Base-by-base conservation (phyloP, 352 stramenopile genomes). In the Phytophthora capsici region DNA sequence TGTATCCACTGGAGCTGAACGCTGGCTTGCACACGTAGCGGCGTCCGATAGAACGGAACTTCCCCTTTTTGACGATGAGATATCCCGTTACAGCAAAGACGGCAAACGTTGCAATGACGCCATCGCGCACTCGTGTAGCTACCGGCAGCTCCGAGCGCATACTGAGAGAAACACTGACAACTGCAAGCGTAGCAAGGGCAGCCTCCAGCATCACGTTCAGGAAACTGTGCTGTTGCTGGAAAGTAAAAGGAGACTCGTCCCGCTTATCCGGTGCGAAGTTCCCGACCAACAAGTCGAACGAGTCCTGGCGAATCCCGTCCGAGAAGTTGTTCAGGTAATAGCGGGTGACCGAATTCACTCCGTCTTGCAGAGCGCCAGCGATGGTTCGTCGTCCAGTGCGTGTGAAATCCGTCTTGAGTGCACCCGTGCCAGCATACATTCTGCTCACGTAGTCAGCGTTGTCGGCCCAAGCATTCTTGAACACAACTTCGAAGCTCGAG, bases 291-390 rank as follows among this genome's bases (percentile, higher is more conserved):
- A 99, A 67, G 57, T 99, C 93, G 47, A 98, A 91, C 22, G 90
- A 89, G 68, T 99, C 96, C 71, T 99, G 95, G 49, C 85, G 89
- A 74, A 95, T 78, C 4, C 90, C 93, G 72, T 99, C 96, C 28
- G 89, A 71, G 75, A 99, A 99, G 65, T 99, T 99, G 77, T 98
- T 99, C 4, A 98, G 75, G 69, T 98, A 96, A 76, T 98, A 99
- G 22, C 96, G 82, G 38, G 95, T 86, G 41, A 96, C 76, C 17
- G 93, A 98, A 72, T 98, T 98, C 44, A 97, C 70, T 17, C 94
- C 96, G 80, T 99, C 97, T 64, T 97, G 83, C 22, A 99, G 43
- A 9, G 94, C 89, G 6, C 97, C 97, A 28, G 74, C 66, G 50
- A 88, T 95, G 25, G 94, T 99, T 57, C 95, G 86, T 73, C 97